A percentile compares a stretch with the other conserved stretches of the same genome.
phyloP scores from a whole-genome alignment of 257 asterid genomes.

The Solanum appendiculatum region DNA sequence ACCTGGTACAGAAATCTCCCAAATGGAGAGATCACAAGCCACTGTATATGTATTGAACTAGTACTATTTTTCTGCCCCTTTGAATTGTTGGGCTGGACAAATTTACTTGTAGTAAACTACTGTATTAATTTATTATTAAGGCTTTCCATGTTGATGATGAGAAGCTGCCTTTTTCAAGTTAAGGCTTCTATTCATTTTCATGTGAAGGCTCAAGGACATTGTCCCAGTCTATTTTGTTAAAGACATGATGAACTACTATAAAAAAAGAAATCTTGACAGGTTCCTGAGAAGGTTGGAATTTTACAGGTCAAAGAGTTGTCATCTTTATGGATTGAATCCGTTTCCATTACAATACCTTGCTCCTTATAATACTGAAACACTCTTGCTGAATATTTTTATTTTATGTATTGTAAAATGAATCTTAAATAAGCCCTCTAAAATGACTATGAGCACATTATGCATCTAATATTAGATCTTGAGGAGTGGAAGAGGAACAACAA shows the following conservation, averaged over 20 bases:
- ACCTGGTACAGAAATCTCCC: slow-evolving; percentile 9
- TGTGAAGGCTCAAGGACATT: neutral
- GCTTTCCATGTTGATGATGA: slow-evolving; percentile 5
- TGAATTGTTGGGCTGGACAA: slow-evolving; percentile 25
- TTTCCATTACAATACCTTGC: neutral
- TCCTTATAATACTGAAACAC: neutral
- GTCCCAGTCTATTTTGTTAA: neutral
- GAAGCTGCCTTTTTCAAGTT: slow-evolving; percentile 13
- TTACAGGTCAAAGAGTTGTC: neutral
- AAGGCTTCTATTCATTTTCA: neutral
- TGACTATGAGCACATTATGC: neutral
- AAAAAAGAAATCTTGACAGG: neutral
- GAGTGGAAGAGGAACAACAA: neutral
- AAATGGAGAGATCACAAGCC: slow-evolving; percentile 28
- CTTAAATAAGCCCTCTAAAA: too few relatives aligned
- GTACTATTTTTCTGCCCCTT: slow-evolving; percentile 3
- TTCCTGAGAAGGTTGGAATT: neutral
- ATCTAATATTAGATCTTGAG: neutral
- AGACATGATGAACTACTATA: neutral
- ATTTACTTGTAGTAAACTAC: slow-evolving; percentile 8
- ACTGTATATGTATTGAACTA: slow-evolving; percentile 44
- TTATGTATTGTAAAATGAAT: neutral
- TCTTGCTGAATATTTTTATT: neutral
- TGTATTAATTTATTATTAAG: slow-evolving; percentile 4
- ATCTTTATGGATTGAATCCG: neutral